Percentiles rank a stretch among this genome's conserved stretches.
These are phyloP conservation scores for Podaxis sp. DNA, from an alignment of 768 basidiomycete genomes.

Conservation along the genomic window DNA sequence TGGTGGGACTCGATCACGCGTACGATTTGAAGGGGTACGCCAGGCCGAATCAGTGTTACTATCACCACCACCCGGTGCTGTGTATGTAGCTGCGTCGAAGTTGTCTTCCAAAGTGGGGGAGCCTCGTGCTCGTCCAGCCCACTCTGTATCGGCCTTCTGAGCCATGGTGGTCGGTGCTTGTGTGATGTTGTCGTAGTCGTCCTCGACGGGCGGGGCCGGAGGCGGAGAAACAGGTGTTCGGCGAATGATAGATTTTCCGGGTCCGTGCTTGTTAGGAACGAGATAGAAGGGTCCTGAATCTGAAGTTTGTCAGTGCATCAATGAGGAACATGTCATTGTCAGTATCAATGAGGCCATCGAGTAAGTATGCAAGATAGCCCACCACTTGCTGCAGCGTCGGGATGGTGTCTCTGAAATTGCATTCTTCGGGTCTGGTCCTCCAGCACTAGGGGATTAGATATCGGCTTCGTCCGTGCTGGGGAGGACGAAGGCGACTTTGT, in stretches of 20 bases:
- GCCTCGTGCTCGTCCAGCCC: constrained; percentile 20
- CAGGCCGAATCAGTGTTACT: constrained; percentile 12
- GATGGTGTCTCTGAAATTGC: constrained; percentile 18
- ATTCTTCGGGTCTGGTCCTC: constrained; percentile 9
- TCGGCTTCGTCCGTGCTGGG: constrained; percentile 12
- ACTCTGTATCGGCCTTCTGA: constrained; percentile 24
- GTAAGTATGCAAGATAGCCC: constrained; percentile 7
- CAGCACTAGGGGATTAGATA: constrained; percentile 9
- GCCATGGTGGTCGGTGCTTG: constrained; percentile 27
- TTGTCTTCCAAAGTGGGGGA: constrained; percentile 34
- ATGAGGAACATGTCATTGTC: background rate
- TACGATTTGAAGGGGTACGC: constrained; percentile 9
- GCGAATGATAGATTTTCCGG: constrained; percentile 35
- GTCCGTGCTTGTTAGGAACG: constrained; percentile 37
- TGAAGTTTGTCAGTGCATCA: constrained; percentile 17
- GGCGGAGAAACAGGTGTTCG: constrained; percentile 39
- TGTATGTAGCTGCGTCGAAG: constrained; percentile 36
- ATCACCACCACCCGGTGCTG: constrained; percentile 15
- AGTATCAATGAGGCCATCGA: background rate
- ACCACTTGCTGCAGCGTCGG: constrained; percentile 16
- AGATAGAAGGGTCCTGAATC: constrained; percentile 39
- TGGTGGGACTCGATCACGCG: constrained; percentile 8
- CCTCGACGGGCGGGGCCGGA: constrained; percentile 33
- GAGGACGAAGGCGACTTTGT: constrained; percentile 18
- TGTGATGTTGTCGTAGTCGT: constrained; percentile 39